These are phyloP conservation scores for Saccharomycopsis selenospora DNA, from an alignment of 805 yeast genomes.

Conservation along the genomic window DNA sequence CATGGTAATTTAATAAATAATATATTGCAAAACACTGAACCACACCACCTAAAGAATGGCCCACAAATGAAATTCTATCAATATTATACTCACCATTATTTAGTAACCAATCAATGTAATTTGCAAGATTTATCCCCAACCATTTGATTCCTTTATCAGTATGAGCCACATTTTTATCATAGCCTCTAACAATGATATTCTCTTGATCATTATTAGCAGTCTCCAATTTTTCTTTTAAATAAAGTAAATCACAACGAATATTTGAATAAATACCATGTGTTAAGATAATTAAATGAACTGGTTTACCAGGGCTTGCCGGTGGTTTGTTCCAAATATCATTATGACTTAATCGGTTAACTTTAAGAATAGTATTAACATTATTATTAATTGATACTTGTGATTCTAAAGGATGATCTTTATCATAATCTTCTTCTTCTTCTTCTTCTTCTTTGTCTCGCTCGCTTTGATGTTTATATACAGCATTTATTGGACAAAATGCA, in stretches of 20 bases:
- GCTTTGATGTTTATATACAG: background rate
- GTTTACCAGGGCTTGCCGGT: slow-evolving; percentile 38
- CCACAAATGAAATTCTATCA: slow-evolving; percentile 71
- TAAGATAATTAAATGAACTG: slow-evolving; percentile 74
- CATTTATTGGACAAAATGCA: background rate
- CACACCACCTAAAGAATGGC: slow-evolving; percentile 91
- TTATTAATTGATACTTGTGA: no score
- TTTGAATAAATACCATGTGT: slow-evolving; percentile 94
- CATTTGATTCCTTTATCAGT: slow-evolving; percentile 86
- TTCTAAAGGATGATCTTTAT: no score
- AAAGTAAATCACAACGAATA: slow-evolving; percentile 83
- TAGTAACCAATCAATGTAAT: slow-evolving; percentile 52
- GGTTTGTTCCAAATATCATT: slow-evolving; percentile 72
- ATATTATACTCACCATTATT: slow-evolving; percentile 37
- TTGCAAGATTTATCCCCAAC: slow-evolving; percentile 75
- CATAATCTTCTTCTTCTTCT: no score
- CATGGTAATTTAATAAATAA: slow-evolving; percentile 44
- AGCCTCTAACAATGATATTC: slow-evolving; percentile 78
- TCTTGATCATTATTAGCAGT: slow-evolving; percentile 37
- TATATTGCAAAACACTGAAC: slow-evolving; percentile 89
- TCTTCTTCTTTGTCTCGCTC: no score
- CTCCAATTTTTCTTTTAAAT: slow-evolving; percentile 74
- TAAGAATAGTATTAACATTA: no score
- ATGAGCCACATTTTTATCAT: slow-evolving; percentile 72
- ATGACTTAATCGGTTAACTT: slow-evolving; percentile 44